Percentiles rank a stretch among this genome's conserved stretches.
These are phyloP conservation scores for Fusarium nodosum DNA, from an alignment of 2,329 filamentous ascomycete species.

Conservation along the genomic window DNA sequence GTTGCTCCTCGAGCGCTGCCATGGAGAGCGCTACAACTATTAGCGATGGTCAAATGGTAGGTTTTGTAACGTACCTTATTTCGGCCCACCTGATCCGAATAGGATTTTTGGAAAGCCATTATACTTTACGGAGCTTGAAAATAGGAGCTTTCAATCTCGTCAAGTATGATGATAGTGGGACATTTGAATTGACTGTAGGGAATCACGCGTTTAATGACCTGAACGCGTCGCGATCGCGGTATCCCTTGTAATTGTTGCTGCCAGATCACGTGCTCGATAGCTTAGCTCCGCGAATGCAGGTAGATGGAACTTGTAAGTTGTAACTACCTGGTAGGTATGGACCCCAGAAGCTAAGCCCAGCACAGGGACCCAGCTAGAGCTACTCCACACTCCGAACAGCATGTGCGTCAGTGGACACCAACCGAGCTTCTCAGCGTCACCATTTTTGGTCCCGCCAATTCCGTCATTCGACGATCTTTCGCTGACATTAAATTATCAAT, in stretches of 20 bases:
- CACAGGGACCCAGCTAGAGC: neutral
- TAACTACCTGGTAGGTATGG: too few species aligned
- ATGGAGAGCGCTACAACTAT: constrained; percentile 59
- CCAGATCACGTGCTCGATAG: constrained; percentile 46
- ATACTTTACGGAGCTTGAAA: constrained; percentile 40
- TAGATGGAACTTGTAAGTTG: too few species aligned
- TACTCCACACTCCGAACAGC: neutral
- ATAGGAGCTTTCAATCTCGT: constrained; percentile 27
- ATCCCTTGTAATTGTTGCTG: constrained; percentile 19
- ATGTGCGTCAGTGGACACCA: constrained; percentile 31
- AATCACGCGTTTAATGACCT: constrained; percentile 49
- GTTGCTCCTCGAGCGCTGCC: constrained; percentile 69
- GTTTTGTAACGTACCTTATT: constrained; percentile 51
- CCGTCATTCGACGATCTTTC: constrained; percentile 37
- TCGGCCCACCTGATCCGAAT: constrained; percentile 54
- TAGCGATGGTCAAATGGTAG: constrained; percentile 15
- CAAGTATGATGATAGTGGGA: constrained; percentile 36
- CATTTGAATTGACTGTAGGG: constrained; percentile 29
- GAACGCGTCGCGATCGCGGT: constrained; percentile 46
- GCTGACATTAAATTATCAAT: constrained; percentile 3
- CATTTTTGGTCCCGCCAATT: constrained; percentile 38
- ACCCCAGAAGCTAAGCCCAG: neutral
- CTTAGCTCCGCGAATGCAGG: constrained; percentile 20
- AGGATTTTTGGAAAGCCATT: constrained; percentile 60
- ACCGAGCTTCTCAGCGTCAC: constrained; percentile 44